Evolutionary conservation across 164 flowering plant species (phyloP).

Genomic region (Houttuynia cordata): DNA sequence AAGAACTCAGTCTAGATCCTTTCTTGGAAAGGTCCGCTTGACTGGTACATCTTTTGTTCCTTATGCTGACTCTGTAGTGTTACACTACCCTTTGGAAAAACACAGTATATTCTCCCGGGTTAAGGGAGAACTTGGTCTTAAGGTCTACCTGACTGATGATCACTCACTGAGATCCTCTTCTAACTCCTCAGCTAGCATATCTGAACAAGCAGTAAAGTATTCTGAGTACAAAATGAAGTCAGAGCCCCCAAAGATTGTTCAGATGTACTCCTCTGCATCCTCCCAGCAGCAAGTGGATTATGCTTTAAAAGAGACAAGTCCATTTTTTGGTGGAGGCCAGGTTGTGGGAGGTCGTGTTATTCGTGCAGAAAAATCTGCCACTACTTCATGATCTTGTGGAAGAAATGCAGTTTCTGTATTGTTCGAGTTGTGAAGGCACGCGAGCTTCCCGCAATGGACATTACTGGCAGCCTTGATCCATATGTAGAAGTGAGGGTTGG

Average conservation of each 20-base stretch:
- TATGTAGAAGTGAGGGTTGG: conserved; percentile 84
- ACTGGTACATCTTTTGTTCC: conserved; percentile 76
- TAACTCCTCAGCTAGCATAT: conserved; percentile 3
- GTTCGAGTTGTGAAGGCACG: conserved; percentile 89
- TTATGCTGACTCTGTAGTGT: conserved; percentile 59
- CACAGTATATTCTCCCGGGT: conserved; percentile 58
- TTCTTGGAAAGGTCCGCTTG: conserved; percentile 66
- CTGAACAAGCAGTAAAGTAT: conserved; percentile 25
- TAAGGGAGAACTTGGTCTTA: conserved; percentile 70
- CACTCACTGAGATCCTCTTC: conserved; percentile 43
- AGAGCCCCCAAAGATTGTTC: conserved; percentile 43
- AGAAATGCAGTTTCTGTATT: conserved; percentile 67
- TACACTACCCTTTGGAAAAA: conserved; percentile 74
- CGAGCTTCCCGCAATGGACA: conserved; percentile 74
- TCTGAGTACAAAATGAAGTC: conserved; percentile 42
- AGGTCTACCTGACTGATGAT: conserved; percentile 59
- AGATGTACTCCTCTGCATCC: conserved; percentile 37
- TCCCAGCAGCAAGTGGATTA: conserved; percentile 64
- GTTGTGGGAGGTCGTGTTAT: conserved; percentile 84
- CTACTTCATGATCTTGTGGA: conserved; percentile 92
- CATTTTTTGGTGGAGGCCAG: conserved; percentile 78
- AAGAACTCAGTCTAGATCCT: conserved; percentile 38
- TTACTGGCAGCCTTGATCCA: conserved; percentile 86
- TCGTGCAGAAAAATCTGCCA: conserved; percentile 49
- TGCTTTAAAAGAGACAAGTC: conserved; percentile 89